Percentiles rank a stretch among this genome's conserved stretches.
These are phyloP conservation scores for Deuterostichococcus epilithicus DNA, from an alignment of 139 green algal species.

Conservation along the genomic window DNA sequence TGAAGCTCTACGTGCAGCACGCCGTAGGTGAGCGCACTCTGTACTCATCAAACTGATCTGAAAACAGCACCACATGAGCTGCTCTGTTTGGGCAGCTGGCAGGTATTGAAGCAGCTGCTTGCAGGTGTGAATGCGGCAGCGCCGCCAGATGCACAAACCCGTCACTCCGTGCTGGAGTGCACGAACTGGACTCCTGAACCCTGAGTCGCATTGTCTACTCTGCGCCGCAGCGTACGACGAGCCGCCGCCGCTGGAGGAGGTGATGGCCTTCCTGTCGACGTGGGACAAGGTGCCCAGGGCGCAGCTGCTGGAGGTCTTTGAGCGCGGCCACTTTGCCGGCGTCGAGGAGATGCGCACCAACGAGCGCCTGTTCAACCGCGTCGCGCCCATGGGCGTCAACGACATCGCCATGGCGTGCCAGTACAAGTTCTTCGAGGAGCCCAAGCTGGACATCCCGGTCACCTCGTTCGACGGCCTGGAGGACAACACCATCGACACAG, in stretches of 20 bases:
- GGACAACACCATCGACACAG: constrained; percentile 35
- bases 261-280: constrained; percentile 19
- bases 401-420: constrained; percentile 52
- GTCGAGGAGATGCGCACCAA: constrained; percentile 45
- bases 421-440: constrained; percentile 16
- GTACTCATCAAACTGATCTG: background rate
- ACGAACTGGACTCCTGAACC: too few species aligned
- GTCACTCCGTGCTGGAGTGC: too few species aligned
- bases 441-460: constrained; percentile 21
- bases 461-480: constrained; percentile 26
- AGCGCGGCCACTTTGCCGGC: constrained; percentile 40
- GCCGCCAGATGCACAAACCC: too few species aligned
- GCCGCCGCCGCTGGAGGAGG: constrained; percentile 16
- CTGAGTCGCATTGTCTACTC: background rate
- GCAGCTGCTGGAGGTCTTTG: constrained; percentile 29
- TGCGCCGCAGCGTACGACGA: background rate
- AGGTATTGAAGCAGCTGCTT: too few species aligned
- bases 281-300: constrained; percentile 25
- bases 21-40: background rate
- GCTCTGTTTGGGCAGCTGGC: too few species aligned
- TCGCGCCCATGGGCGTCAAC: constrained; percentile 41
- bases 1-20: constrained; percentile 31
- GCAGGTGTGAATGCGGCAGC: too few species aligned
- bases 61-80: too few species aligned
- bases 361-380: constrained; percentile 35